phyloP scores from a whole-genome alignment of 2,329 filamentous ascomycete genomes.

The Penicillium digitatum region DNA sequence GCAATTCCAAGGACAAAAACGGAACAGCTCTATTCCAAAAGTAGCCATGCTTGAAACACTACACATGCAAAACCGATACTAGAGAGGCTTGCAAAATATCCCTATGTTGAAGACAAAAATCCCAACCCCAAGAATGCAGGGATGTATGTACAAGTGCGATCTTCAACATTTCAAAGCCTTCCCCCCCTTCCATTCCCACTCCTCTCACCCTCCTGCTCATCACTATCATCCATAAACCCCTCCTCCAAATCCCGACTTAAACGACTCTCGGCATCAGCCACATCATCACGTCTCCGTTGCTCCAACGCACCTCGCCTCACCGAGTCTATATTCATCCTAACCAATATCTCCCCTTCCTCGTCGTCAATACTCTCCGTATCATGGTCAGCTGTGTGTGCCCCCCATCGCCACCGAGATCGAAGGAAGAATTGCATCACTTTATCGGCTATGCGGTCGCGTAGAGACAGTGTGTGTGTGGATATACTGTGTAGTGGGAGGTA shows the following conservation, averaged over 20 bases:
- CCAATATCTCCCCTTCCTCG: slow-evolving; percentile 59
- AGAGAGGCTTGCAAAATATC: background rate
- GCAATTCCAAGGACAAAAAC: background rate
- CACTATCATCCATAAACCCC: slow-evolving; percentile 70
- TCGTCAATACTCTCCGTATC: slow-evolving; percentile 60
- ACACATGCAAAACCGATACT: background rate
- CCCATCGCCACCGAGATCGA: slow-evolving; percentile 46
- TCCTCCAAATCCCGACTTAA: slow-evolving; percentile 76
- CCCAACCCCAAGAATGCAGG: background rate
- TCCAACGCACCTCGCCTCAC: slow-evolving; percentile 43
- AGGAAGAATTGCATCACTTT: slow-evolving; percentile 44
- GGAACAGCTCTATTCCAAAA: background rate
- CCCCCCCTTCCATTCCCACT: slow-evolving; percentile 28
- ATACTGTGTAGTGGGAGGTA: slow-evolving; percentile 65
- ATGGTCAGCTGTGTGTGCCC: slow-evolving; percentile 36
- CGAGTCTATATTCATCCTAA: slow-evolving; percentile 53
- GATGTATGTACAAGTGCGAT: background rate
- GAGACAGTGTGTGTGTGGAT: slow-evolving; percentile 52
- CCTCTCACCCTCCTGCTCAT: slow-evolving; percentile 49
- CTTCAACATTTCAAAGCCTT: slow-evolving; percentile 11
- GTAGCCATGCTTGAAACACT: background rate
- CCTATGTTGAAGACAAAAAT: background rate
- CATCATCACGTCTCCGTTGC: slow-evolving; percentile 40
- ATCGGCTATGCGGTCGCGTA: slow-evolving; percentile 46
- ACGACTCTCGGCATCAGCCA: slow-evolving; percentile 48